Evolutionary conservation across 1,284 basidiomycete genomes (phyloP).

Genomic region (Cryptococcus sp.): DNA sequence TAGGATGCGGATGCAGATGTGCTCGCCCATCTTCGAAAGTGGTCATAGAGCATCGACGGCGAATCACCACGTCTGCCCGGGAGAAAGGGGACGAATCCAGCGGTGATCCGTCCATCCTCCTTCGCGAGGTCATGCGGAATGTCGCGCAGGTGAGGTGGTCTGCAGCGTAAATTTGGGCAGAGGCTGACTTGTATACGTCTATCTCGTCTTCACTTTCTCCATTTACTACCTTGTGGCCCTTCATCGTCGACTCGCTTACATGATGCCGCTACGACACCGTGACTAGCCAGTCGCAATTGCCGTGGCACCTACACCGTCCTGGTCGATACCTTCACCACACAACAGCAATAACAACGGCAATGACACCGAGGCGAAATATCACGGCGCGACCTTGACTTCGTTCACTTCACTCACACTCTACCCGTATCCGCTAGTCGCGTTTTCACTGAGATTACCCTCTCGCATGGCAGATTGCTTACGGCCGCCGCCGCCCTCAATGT

Average conservation of each 20-base stretch:
- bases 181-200: background rate
- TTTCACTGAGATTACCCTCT: conserved; percentile 84
- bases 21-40: background rate
- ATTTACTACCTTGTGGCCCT: background rate
- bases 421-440: conserved; percentile 80
- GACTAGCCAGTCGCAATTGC: conserved; percentile 52
- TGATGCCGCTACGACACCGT: background rate
- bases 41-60: background rate
- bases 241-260: background rate
- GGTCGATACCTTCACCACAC: conserved; percentile 7
- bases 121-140: conserved; percentile 51
- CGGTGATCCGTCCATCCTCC: conserved; percentile 26
- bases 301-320: conserved; percentile 27
- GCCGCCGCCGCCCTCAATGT: conserved; percentile 18
- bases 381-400: conserved; percentile 89
- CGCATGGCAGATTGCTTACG: conserved; percentile 70
- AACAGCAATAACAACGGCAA: background rate
- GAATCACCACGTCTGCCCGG: background rate
- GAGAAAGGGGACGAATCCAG: background rate
- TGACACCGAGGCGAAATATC: conserved; percentile 48
- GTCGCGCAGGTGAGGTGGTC: conserved; percentile 48
- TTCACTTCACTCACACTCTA: conserved; percentile 88
- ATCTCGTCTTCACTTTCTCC: background rate
- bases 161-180: background rate
- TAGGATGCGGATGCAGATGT: too few relatives aligned